Evolutionary conservation across 495 filamentous ascomycete species (phyloP).

Genomic region (Xylaria castorea): DNA sequence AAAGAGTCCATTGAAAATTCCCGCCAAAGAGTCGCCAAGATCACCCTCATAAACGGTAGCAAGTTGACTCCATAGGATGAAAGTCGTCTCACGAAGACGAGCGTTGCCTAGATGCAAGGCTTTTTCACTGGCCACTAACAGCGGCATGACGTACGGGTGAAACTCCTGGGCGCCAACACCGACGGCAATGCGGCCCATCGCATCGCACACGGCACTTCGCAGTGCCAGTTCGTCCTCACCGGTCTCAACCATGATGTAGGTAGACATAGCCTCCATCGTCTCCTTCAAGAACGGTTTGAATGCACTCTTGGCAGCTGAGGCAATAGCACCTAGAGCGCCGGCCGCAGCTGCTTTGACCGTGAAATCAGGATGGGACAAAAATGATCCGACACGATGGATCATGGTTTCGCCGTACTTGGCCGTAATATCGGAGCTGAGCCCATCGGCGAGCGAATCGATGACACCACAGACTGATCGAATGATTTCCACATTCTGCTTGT

Average conservation of each 20-base stretch:
- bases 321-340: constrained; percentile 88
- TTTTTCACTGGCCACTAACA: constrained; percentile 92
- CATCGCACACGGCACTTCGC: constrained; percentile 85
- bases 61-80: constrained; percentile 93
- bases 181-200: constrained; percentile 88
- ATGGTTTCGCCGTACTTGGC: constrained; percentile 80
- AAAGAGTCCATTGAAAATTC: constrained; percentile 84
- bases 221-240: constrained; percentile 89
- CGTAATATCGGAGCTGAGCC: constrained; percentile 83
- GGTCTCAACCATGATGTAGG: constrained; percentile 85
- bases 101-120: constrained; percentile 89
- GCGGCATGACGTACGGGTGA: constrained; percentile 83
- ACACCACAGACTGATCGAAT: constrained; percentile 89
- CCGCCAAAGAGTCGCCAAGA: constrained; percentile 84
- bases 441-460: constrained; percentile 88
- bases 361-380: constrained; percentile 82
- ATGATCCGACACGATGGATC: constrained; percentile 78
- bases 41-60: constrained; percentile 93
- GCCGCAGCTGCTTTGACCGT: constrained; percentile 90
- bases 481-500: constrained; percentile 78
- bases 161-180: constrained; percentile 88
- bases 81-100: constrained; percentile 90
- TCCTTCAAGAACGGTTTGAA: constrained; percentile 90
- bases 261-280: constrained; percentile 83
- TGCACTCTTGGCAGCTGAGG: constrained; percentile 76